A percentile compares a stretch with the other conserved stretches of the same genome.
phyloP scores from a whole-genome alignment of 768 basidiomycete genomes.

The Agaricus sinodeliciosus region DNA sequence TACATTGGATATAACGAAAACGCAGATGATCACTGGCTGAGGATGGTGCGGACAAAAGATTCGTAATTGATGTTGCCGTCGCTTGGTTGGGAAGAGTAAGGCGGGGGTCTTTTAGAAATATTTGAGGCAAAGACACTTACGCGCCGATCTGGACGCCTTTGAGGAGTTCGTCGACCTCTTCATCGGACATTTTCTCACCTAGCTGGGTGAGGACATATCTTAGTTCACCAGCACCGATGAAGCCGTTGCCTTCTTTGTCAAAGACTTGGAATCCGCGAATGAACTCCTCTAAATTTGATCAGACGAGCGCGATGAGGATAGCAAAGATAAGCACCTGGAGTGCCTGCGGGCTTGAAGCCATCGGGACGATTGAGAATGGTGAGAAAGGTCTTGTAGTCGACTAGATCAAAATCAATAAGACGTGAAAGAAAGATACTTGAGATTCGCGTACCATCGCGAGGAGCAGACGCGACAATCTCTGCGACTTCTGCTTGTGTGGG shows the following conservation, averaged over 20 bases:
- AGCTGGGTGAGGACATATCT: conserved; percentile 93
- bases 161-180: conserved; percentile 95
- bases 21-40: conserved; percentile 56
- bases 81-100: conserved; percentile 30
- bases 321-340: conserved; percentile 59
- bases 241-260: conserved; percentile 91
- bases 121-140: conserved; percentile 41
- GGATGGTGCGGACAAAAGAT: conserved; percentile 91
- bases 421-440: neutral
- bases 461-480: conserved; percentile 67
- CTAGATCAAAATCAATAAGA: conserved; percentile 29
- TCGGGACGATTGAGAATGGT: conserved; percentile 90
- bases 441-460: conserved; percentile 58
- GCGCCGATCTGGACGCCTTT: conserved; percentile 91
- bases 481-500: conserved; percentile 98
- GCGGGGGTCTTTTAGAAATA: neutral
- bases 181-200: conserved; percentile 97
- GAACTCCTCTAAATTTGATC: conserved; percentile 69
- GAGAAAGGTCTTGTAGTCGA: conserved; percentile 90
- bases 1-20: conserved; percentile 4
- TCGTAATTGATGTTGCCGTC: conserved; percentile 98
- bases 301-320: neutral
- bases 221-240: conserved; percentile 87
- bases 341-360: conserved; percentile 96
- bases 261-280: conserved; percentile 99